A percentile compares a stretch with the other conserved stretches of the same genome.
phyloP scores from a whole-genome alignment of 2,329 filamentous ascomycete genomes.

The Phoma sp. region DNA sequence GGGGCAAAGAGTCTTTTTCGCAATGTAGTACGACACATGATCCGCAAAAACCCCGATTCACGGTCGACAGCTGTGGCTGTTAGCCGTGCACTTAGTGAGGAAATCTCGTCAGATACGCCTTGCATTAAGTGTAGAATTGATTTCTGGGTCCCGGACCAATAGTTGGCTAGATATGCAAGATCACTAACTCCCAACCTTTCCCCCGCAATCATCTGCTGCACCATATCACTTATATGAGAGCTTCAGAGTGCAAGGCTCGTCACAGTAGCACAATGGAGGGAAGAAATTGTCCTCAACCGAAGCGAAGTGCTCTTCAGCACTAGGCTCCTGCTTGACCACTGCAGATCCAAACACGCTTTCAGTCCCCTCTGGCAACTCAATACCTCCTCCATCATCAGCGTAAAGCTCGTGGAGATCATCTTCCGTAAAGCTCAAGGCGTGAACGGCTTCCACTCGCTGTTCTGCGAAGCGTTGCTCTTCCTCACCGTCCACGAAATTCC shows the following conservation, averaged over 20 bases:
- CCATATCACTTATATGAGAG: too few relatives aligned
- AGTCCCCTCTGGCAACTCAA: conserved; percentile 16
- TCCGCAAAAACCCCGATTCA: not conserved
- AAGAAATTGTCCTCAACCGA: not conserved
- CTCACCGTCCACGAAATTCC: conserved; percentile 27
- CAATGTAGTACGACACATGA: not conserved
- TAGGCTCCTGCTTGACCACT: not conserved
- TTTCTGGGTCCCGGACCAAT: not conserved
- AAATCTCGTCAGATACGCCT: not conserved
- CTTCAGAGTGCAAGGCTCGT: conserved; percentile 1
- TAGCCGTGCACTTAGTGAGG: not conserved
- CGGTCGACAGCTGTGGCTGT: not conserved
- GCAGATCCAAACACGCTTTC: not conserved
- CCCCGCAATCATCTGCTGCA: too few relatives aligned
- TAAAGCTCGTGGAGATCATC: conserved; percentile 25
- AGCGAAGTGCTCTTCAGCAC: not conserved
- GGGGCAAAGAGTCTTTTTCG: not conserved
- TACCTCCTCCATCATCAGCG: conserved; percentile 22
- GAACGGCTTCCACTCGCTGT: not conserved
- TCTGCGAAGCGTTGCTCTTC: conserved; percentile 22
- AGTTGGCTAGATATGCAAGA: too few relatives aligned
- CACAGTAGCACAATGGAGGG: not conserved
- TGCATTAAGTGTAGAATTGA: not conserved
- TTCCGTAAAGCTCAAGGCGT: conserved; percentile 13
- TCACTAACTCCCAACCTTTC: too few relatives aligned